Percentiles rank a stretch among this genome's conserved stretches.
Conservation (phyloP, 345 rosid species). For the Eucalyptus shirleyi region DNA sequence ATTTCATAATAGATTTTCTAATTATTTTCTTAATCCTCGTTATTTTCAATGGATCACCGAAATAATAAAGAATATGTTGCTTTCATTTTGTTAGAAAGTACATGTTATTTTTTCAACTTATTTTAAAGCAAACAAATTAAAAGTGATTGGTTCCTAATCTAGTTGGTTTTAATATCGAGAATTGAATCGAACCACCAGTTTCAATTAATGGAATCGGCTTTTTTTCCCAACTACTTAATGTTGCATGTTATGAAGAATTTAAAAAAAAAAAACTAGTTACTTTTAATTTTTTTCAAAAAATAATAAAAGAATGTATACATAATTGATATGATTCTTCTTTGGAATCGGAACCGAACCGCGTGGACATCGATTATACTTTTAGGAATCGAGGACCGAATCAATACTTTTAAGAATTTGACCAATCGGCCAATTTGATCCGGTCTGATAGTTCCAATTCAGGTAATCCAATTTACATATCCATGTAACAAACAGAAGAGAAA, state of each 20-base stretch:
- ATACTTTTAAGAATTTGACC: too few species aligned
- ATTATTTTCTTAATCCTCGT: neutral
- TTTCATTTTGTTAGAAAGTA: neutral
- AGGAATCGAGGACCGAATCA: rapidly evolving
- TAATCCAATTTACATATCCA: rapidly evolving
- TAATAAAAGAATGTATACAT: too few species aligned
- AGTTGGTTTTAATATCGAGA: rapidly evolving
- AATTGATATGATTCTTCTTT: rapidly evolving
- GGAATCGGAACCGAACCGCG: rapidly evolving
- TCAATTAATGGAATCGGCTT: rapidly evolving
- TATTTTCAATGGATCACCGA: neutral
- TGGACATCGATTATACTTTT: rapidly evolving
- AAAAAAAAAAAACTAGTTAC: rapidly evolving
- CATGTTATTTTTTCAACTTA: neutral
- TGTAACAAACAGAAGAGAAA: neutral
- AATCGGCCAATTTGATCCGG: rapidly evolving
- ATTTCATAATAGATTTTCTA: neutral
- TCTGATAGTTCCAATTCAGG: too few species aligned
- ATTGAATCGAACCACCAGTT: rapidly evolving
- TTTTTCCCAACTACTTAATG: too few species aligned
- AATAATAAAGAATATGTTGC: neutral
- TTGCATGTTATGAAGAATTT: rapidly evolving
- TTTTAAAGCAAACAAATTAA: neutral
- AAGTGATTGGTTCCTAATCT: rapidly evolving
- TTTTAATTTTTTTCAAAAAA: too few species aligned